A percentile compares a stretch with the other conserved stretches of the same genome.
These are phyloP conservation scores for Vicia faba DNA, from an alignment of 306 rosid genomes.

Conservation along the genomic window DNA sequence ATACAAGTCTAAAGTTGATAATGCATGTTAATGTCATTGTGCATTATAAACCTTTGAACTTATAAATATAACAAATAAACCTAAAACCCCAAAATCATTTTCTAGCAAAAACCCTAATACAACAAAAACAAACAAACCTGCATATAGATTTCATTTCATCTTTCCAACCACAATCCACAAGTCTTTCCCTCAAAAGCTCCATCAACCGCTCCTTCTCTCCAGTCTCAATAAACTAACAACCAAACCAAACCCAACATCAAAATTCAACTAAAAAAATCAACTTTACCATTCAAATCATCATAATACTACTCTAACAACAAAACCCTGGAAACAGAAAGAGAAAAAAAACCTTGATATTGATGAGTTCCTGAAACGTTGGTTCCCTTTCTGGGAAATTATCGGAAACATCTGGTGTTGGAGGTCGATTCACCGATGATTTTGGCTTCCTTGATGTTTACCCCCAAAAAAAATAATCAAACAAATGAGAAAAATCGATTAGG, in stretches of 20 bases:
- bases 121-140: constrained; percentile 55
- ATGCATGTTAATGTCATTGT: neutral
- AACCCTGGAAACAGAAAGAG: neutral
- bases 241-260: neutral
- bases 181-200: constrained; percentile 90
- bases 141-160: constrained; percentile 93
- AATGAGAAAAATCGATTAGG: constrained; percentile 5
- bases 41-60: neutral
- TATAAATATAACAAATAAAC: neutral
- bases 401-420: constrained; percentile 76
- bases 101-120: neutral
- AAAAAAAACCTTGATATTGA: constrained; percentile 68
- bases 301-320: constrained; percentile 3
- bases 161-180: constrained; percentile 96
- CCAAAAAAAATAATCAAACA: neutral
- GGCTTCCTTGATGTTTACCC: constrained; percentile 55
- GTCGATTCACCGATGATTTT: constrained; percentile 85
- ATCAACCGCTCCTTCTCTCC: constrained; percentile 87
- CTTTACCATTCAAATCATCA: neutral
- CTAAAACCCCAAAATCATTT: neutral
- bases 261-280: neutral
- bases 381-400: constrained; percentile 65
- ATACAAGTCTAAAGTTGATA: neutral
- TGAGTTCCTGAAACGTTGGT: constrained; percentile 67
- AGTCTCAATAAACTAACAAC: constrained; percentile 69